Evolutionary conservation across 1,284 basidiomycete genomes (phyloP).

Genomic region (Sporisorium iseilematis-ciliati): DNA sequence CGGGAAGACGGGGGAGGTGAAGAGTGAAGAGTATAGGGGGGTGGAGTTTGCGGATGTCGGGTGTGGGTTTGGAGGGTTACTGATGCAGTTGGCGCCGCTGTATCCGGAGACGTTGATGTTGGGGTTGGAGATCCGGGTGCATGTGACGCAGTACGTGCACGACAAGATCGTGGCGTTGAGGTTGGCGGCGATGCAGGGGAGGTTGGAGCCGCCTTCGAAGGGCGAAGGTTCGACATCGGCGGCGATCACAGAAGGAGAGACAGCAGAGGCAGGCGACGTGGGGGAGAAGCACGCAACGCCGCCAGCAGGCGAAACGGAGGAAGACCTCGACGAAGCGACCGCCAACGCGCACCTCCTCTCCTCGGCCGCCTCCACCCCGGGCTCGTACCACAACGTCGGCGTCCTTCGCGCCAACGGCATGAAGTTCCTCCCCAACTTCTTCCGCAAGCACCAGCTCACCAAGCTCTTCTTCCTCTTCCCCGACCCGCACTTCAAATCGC

Average conservation of each 20-base stretch:
- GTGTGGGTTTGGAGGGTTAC: conserved; percentile 95
- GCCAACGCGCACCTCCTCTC: conserved; percentile 36
- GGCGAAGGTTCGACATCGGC: conserved; percentile 3
- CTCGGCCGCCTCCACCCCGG: conserved; percentile 70
- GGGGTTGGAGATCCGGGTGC: conserved; percentile 96
- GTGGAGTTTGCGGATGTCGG: conserved; percentile 98
- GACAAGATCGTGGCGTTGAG: conserved; percentile 92
- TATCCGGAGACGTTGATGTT: conserved; percentile 94
- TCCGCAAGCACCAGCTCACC: conserved; percentile 80
- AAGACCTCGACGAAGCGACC: conserved; percentile 55
- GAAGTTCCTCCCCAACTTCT: conserved; percentile 99
- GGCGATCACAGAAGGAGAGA: background rate
- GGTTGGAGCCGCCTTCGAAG: conserved; percentile 17
- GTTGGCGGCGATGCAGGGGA: conserved; percentile 70
- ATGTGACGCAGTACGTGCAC: conserved; percentile 95
- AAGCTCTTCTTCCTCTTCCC: conserved; percentile 99
- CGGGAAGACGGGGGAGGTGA: conserved; percentile 39
- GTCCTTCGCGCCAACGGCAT: conserved; percentile 96
- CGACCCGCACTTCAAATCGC: conserved; percentile 97
- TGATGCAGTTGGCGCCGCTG: conserved; percentile 88
- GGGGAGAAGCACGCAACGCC: background rate
- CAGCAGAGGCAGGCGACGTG: background rate
- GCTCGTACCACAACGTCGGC: conserved; percentile 86
- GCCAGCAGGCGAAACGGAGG: conserved; percentile 55
- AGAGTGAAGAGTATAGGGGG: conserved; percentile 68